phyloP scores from a whole-genome alignment of 2,329 filamentous ascomycete genomes.

The Apiospora aurea region DNA sequence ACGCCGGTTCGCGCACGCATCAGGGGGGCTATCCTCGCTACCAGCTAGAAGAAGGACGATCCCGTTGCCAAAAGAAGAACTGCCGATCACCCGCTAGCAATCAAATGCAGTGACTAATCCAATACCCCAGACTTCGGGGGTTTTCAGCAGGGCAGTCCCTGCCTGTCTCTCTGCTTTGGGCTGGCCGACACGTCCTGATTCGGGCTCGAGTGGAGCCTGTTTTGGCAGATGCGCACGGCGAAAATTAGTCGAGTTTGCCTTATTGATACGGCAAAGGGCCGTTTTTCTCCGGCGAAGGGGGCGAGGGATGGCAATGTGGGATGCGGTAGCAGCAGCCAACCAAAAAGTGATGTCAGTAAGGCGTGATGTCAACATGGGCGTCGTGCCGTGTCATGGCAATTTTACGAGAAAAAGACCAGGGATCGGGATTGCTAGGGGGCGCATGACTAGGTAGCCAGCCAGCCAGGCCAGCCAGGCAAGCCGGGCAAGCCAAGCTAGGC shows the following conservation, averaged over 20 bases:
- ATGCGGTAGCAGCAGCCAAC: neutral
- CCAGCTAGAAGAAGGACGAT: neutral
- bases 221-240: neutral
- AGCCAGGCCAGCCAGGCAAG: no score
- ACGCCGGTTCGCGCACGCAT: neutral
- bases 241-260: neutral
- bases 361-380: neutral
- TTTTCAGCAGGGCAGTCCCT: neutral
- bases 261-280: neutral
- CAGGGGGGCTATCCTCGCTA: neutral
- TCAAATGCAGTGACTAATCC: slow-evolving; percentile 7
- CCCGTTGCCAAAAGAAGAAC: slow-evolving; percentile 4
- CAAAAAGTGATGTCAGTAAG: neutral
- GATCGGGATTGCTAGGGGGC: neutral
- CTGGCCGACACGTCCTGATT: neutral
- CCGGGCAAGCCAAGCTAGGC: no score
- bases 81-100: neutral
- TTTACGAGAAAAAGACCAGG: neutral
- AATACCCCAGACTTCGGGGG: slow-evolving; percentile 9
- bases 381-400: slow-evolving; percentile 9
- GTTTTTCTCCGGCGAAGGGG: neutral
- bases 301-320: neutral
- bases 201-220: neutral
- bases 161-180: neutral
- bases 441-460: neutral